phyloP scores from a whole-genome alignment of 2,329 filamentous ascomycete genomes.

The Alternaria incomplexa region DNA sequence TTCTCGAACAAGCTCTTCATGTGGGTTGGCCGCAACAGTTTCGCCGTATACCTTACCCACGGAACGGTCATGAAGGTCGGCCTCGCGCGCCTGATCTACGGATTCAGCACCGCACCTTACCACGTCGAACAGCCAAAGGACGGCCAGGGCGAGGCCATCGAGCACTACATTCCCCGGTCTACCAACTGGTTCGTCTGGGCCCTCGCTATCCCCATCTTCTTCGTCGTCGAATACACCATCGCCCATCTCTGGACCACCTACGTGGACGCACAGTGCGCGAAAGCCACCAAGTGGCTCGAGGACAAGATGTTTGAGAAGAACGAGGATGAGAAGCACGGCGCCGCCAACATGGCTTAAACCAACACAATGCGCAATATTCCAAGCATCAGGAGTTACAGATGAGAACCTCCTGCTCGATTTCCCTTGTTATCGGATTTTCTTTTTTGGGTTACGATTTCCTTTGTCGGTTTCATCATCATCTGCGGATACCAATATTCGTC shows the following conservation, averaged over 20 bases:
- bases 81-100: constrained; percentile 60
- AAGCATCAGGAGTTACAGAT: constrained; percentile 5
- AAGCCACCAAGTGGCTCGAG: constrained; percentile 56
- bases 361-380: background rate
- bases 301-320: constrained; percentile 56
- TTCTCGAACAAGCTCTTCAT: constrained; percentile 59
- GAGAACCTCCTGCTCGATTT: constrained; percentile 12
- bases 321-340: constrained; percentile 46
- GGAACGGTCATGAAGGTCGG: constrained; percentile 61
- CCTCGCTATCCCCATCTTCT: constrained; percentile 56
- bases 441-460: constrained; percentile 8
- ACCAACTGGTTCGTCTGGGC: constrained; percentile 48
- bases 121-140: constrained; percentile 48
- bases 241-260: constrained; percentile 60
- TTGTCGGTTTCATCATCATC: background rate
- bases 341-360: constrained; percentile 31
- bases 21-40: constrained; percentile 62
- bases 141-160: constrained; percentile 43
- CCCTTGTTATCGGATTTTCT: background rate
- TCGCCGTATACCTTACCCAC: constrained; percentile 62
- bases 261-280: constrained; percentile 59
- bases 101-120: constrained; percentile 56
- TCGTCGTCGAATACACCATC: constrained; percentile 54
- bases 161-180: constrained; percentile 53
- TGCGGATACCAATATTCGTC: constrained; percentile 8